Evolutionary conservation across 352 stramenopile species (phyloP), one percentile per base, ranked within the genome.

Genomic region (Globisporangium apiculatum): DNA sequence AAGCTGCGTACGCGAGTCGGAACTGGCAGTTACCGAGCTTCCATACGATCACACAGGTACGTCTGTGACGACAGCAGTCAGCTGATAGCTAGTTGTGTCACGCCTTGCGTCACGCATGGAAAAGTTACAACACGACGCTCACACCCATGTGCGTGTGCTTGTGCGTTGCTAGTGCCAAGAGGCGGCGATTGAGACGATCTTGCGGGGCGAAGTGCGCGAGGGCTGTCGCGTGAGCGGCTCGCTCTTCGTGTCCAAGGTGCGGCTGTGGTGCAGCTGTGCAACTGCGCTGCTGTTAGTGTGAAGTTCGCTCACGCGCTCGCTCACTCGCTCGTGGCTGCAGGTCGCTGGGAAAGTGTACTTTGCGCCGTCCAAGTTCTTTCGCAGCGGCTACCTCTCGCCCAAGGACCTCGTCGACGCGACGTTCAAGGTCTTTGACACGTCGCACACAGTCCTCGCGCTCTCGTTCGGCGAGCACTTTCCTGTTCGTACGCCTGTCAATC

Each of bases 291-390:
- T 47, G 8, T 52, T 17, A 5, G 12, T n/a, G 37, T 36, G 24
- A 36, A 36, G 47, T 31, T 31, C 3, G 24, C 24, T 31, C 24
- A 31, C 24, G 1, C 24, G 24, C 24, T 31, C 12, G 18, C 46
- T 46, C 10, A 35, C 15, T 5, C 46, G 8, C 46, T 51, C 46
- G 24, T 35, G 46, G 46, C 15, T 31, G 3, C 37, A 92, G 83
- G 83, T 91, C 40, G 79, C 79, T 14, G 84, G 81, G 11, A 86
- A 82, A 51, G 55, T 94, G 14, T 91, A 90, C 61, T 94, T 94
- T 59, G 83, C 83, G 54, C 83, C 83, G 24, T 88, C 81, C 55
- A 91, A 89, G 66, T 86, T 85, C 64, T 91, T 94, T 57, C 74
- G 76, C 58, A 87, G 78, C 43, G 84, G 84, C 3, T 94, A 94